Percentiles rank a stretch among this genome's conserved stretches.
phyloP scores from a whole-genome alignment of 2,329 filamentous ascomycete species.

The Sphaerulina vaccinii region DNA sequence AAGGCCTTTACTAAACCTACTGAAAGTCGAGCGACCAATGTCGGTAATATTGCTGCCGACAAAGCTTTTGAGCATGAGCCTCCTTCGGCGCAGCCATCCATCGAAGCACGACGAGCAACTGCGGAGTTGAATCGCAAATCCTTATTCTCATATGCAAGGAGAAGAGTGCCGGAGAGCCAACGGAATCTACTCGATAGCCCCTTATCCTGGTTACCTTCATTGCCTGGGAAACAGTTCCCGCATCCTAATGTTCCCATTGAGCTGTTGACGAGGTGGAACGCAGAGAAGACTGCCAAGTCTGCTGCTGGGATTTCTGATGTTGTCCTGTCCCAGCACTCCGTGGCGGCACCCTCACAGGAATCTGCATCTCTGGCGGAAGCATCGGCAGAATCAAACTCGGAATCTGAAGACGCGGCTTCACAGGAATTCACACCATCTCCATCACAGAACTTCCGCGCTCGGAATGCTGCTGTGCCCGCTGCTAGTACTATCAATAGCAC shows the following conservation, averaged over 20 bases:
- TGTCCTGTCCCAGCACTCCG: not conserved
- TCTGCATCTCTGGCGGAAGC: not conserved
- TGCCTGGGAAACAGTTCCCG: slow-evolving; percentile 38
- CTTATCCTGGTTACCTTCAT: slow-evolving; percentile 43
- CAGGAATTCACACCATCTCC: slow-evolving; percentile 9
- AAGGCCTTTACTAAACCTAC: not conserved
- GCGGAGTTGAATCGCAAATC: no score
- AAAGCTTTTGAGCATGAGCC: not conserved
- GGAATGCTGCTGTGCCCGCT: not conserved
- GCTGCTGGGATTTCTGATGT: not conserved
- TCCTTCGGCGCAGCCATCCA: not conserved
- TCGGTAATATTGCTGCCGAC: not conserved
- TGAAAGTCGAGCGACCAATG: not conserved
- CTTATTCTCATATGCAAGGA: slow-evolving; percentile 25
- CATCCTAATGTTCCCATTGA: slow-evolving; percentile 41
- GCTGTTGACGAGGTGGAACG: slow-evolving; percentile 35
- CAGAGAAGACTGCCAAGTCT: slow-evolving; percentile 6
- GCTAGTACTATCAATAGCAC: slow-evolving; percentile 1
- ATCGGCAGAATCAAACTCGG: not conserved
- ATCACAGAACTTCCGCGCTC: slow-evolving; percentile 4
- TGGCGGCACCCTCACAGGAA: not conserved
- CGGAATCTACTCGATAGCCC: slow-evolving; percentile 47
- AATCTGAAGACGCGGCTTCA: not conserved
- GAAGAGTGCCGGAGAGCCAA: slow-evolving; percentile 49
- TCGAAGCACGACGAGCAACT: not conserved